Base-by-base conservation (phyloP, 164 flowering plant species). In the Saururus chinensis region DNA sequence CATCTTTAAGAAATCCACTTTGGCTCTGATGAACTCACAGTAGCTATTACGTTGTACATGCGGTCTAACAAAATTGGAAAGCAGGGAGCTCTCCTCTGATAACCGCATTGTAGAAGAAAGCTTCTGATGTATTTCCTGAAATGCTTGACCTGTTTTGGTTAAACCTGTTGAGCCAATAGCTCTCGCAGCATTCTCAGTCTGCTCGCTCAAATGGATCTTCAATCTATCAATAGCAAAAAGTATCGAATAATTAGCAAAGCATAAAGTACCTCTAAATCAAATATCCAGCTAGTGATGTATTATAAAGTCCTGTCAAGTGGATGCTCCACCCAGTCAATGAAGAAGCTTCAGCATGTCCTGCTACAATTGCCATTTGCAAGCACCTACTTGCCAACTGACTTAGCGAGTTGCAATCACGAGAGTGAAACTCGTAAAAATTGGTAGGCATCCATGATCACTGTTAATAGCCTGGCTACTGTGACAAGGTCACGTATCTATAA, bases 201-300 rank as follows among this genome's bases (percentile, higher is more conserved):
- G 88, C 77, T n/a, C n/a, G n/a, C n/a, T 89, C 96, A 74, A 92
- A 84, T 24, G 98, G 98, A 76, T 92, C 98, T 74, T 87, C 98
- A 61, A 92, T 73, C 98, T 58, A 37, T 11, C 19, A 35, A 23
- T 4, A 20, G 19, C 12, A 20, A 53, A n/a, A 22, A n/a, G 4
- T 10, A 0, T 0, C 6, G 25, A 23, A 20, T 10, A 19, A 20
- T 53, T 10, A 20, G 19, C 8, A 9, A 53, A 53, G 4, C 25
- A 20, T 11, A 13, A 19, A 53, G 37, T 6, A 30, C n/a, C n/a
- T n/a, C n/a, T n/a, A n/a, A n/a, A n/a, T n/a, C n/a, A n/a, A n/a
- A n/a, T n/a, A n/a, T n/a, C n/a, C n/a, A n/a, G n/a, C n/a, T n/a
- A n/a, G n/a, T n/a, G n/a, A 6, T 2, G 37, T 30, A 30, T 30